phyloP scores from a whole-genome alignment of 2,329 filamentous ascomycete genomes.

The Lachnum nothofagi region DNA sequence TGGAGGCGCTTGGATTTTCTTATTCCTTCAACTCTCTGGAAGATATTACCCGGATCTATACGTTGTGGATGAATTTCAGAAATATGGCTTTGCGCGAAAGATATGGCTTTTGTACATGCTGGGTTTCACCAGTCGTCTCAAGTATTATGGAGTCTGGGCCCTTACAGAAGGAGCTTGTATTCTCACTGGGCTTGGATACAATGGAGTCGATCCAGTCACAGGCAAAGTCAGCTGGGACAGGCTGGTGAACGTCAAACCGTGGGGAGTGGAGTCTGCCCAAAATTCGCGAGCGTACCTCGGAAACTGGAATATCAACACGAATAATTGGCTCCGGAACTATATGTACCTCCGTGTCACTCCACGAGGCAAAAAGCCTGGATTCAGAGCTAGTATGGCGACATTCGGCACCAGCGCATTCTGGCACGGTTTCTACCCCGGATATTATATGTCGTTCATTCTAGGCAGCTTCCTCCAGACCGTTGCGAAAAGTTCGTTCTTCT shows the following conservation, averaged over 20 bases:
- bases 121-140: conserved; percentile 73
- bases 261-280: conserved; percentile 81
- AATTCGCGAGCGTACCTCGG: conserved; percentile 89
- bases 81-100: conserved; percentile 64
- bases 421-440: conserved; percentile 97
- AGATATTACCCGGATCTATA: conserved; percentile 62
- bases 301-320: conserved; percentile 98
- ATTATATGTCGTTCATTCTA: conserved; percentile 85
- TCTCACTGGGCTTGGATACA: conserved; percentile 86
- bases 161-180: conserved; percentile 93
- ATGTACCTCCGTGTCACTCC: conserved; percentile 93
- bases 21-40: conserved; percentile 67
- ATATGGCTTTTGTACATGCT: conserved; percentile 80
- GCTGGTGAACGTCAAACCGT: conserved; percentile 81
- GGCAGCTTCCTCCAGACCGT: conserved; percentile 88
- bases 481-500: conserved; percentile 71
- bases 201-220: conserved; percentile 79
- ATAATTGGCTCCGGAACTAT: conserved; percentile 93
- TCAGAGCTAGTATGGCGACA: conserved; percentile 87
- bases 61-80: conserved; percentile 60
- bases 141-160: conserved; percentile 96
- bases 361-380: conserved; percentile 91
- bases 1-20: conserved; percentile 73
- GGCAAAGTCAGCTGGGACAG: conserved; percentile 87
- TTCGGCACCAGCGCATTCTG: conserved; percentile 93